Percentiles rank a stretch among this genome's conserved stretches.
These are phyloP conservation scores for Gossypium schwendimanii DNA, from an alignment of 441 rosid species.

Conservation along the genomic window DNA sequence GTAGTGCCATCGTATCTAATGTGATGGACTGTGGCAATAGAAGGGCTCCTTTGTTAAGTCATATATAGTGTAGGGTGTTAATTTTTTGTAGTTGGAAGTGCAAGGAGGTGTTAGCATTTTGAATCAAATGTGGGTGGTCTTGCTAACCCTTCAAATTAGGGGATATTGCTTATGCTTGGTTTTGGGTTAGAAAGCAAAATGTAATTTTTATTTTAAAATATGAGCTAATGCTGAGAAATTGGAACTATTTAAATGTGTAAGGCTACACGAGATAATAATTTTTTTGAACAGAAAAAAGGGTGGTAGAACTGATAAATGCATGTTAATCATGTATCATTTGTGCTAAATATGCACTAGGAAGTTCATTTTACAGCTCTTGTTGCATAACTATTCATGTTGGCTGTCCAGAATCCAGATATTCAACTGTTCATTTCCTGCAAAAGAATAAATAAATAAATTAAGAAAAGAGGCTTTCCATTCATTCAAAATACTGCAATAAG, in stretches of 20 bases:
- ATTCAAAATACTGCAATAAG: neutral
- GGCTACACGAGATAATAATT: neutral
- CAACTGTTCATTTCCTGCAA: neutral
- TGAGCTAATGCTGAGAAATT: neutral
- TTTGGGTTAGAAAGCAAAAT: neutral
- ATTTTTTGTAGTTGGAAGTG: neutral
- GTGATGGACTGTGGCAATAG: neutral
- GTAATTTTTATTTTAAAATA: neutral
- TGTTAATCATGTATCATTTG: neutral
- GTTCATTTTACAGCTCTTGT: neutral
- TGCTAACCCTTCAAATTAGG: neutral
- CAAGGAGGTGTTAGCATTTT: neutral
- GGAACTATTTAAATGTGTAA: neutral
- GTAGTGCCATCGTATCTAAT: neutral
- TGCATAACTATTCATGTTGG: neutral
- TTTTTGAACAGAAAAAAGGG: neutral
- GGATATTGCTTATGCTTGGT: neutral
- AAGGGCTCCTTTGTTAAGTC: neutral
- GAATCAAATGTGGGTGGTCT: neutral
- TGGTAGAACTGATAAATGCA: neutral
- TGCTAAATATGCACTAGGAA: neutral
- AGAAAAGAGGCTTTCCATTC: neutral
- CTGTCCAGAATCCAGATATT: neutral
- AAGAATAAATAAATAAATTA: neutral
- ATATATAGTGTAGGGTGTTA: neutral